Base-by-base conservation (phyloP, 805 yeast species). In the Pichia nanzhaoensis region DNA sequence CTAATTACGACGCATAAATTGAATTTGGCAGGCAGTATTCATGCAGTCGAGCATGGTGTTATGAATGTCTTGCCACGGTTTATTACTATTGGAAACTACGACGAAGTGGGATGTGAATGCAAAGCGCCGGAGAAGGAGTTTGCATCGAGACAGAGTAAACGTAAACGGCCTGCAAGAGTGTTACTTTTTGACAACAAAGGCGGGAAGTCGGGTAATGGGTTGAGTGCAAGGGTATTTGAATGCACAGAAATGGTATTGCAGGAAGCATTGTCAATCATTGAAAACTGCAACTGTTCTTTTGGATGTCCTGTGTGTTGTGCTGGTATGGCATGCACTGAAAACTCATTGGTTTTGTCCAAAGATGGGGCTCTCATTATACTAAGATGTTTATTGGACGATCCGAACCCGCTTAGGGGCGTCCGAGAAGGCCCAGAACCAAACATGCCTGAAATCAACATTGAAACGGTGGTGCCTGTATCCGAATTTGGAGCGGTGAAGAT, bases 61-160 rank as follows among this genome's bases (percentile, higher is more conserved):
- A 81, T 93, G 74, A 81, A 85, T 39, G 72, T 86, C 47, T 59
- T 90, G 22, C 95, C 97, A 0, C 61, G 82, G 22, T 81, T 77
- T 48, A 78, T 89, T 4, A 78, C 80, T 12, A 80, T 86, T 16
- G 85, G 87, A 1, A 73, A 77, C 4, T 47, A 47, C 27, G 84
- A 80, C 52, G 99, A 93, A 54, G 73, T 93, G 13, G 77, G 76
- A 37, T 87, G 98, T 0, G 99, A 93, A 62, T 93, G 99, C 63
- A 93, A 93, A 57, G 97, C 98, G 0, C 97, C 99, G 0, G 95
- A 89, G 52, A 93, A 93, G 56, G 99, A 93, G 59, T 86, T 91
- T 70, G 86, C 96, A 1, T 73, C 74, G 40, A 65, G 88, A 24
- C 84, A 84, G 56, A 74, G 91, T 0, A 63, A 64, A 16, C 67